Base-by-base conservation (phyloP, 176 grass and related monocot species). In the Paspalum vaginatum region DNA sequence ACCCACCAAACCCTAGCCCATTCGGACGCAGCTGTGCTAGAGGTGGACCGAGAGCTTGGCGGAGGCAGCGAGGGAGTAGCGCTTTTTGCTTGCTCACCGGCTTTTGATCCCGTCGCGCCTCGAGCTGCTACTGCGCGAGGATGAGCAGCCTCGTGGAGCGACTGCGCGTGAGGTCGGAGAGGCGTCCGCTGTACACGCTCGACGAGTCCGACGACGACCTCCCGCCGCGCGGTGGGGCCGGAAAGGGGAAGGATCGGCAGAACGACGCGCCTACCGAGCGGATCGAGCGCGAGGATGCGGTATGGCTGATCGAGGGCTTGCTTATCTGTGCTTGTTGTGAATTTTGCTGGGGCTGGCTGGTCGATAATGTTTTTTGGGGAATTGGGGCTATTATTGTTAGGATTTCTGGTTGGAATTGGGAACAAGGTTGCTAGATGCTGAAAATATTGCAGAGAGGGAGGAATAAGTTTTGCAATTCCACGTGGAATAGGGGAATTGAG, bases 101-200 rank as follows among this genome's bases (percentile, higher is more conserved):
- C 38, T 16, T 81, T 52, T 15, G 15, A 52, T 56, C 81, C 89
- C 12, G 78, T 53, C 51, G 62, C 78, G 76, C 58, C 60, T n/a
- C 81, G 76, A 86, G 52, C 24, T 40, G 61, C 3, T 50, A 24
- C 56, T 51, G 50, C 49, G 77, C 38, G 72, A 99, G 38, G 72
- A 99, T 99, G 97, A 96, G 91, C 76, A 99, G 97, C 69, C 89
- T 99, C 47, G 93, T 94, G 61, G 97, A 99, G 97, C 78, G 97
- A 79, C 88, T 99, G 79, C 88, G 97, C 39, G 97, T 86, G 72
- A 89, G 97, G 86, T 99, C 97, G 39, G 97, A 99, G 41, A 99
- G 89, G 79, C 90, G 92, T 67, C 97, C 97, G 61, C 79, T 86
- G 55, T 99, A 99, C 81, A 84, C 24, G 52, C 82, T 96, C 0